phyloP scores from a whole-genome alignment of 257 asterid species.

The Jasminum sambac region DNA sequence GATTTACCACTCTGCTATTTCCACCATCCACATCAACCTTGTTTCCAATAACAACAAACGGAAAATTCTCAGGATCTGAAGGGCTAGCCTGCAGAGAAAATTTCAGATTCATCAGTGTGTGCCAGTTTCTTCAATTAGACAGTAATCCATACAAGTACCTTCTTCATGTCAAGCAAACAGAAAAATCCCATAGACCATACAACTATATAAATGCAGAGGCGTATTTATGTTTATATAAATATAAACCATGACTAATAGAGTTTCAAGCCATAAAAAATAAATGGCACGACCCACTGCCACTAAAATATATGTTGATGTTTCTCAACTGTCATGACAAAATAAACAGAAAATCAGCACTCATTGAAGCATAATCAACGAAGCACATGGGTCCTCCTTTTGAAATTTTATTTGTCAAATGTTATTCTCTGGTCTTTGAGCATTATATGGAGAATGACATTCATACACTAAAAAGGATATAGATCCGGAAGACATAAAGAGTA shows the following conservation, averaged over 20 bases:
- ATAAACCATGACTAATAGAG: background rate
- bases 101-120: conserved; percentile 1
- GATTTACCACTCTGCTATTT: conserved; percentile 83
- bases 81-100: conserved; percentile 86
- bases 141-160: background rate
- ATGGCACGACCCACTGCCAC: background rate
- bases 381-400: background rate
- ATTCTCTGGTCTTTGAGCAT: background rate
- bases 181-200: background rate
- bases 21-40: conserved; percentile 97
- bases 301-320: background rate
- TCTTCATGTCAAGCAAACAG: background rate
- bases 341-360: background rate
- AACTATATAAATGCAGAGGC: background rate
- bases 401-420: background rate
- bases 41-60: conserved; percentile 97
- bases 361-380: background rate
- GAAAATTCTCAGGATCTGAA: conserved; percentile 94
- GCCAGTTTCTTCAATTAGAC: background rate
- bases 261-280: background rate
- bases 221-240: background rate
- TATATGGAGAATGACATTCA: background rate
- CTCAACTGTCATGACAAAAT: background rate
- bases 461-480: background rate
- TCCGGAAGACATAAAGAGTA: background rate